Base-by-base conservation (phyloP, 2,329 filamentous ascomycete species). In the Alternaria solani region DNA sequence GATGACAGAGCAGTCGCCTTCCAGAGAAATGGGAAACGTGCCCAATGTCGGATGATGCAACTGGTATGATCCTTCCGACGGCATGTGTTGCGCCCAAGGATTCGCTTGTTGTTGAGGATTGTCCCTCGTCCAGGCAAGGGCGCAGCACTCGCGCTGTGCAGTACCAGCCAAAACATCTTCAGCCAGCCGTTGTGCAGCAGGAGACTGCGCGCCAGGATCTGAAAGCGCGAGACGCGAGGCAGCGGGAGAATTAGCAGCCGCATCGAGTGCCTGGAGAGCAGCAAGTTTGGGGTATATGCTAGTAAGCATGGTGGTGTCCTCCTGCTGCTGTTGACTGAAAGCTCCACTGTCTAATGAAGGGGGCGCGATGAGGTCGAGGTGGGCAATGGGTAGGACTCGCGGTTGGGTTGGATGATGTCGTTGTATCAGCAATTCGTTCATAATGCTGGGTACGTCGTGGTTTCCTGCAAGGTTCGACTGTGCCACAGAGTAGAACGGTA, bases 401-500 rank as follows among this genome's bases (percentile, higher is more conserved):
- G 77, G 75, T 51, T 78, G 75, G 4, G 73, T 78, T 6, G 78
- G 78, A 49, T 80, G 76, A 54, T 79, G 77, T 7, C 78, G 73
- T 48, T 77, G 75, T 20, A 80, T 78, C 8, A 79, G 59, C 25
- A 80, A 55, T 64, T 80, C 62, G 65, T 78, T 70, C 72, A 78
- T 67, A 78, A 81, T 56, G 80, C 80, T 75, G 82, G 87, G 78
- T 80, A 87, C 1, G 80, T 79, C 77, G 85, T 89, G 72, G 75
- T 83, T 65, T 11, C 67, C 64, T 18, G 74, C 72, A 1, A 77
- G 68, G 41, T 78, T 75, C 1, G 89, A 88, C 84, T 67, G 91
- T 82, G 68, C 87, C 64, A 92, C 80, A 59, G 85, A 88, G 79
- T 91, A 92, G 66, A 92, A 88, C 0, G 89, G 88, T 61, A 90